Evolutionary conservation across 2,329 filamentous ascomycete species (phyloP).

Genomic region (Phymatotrichopsis omnivora): DNA sequence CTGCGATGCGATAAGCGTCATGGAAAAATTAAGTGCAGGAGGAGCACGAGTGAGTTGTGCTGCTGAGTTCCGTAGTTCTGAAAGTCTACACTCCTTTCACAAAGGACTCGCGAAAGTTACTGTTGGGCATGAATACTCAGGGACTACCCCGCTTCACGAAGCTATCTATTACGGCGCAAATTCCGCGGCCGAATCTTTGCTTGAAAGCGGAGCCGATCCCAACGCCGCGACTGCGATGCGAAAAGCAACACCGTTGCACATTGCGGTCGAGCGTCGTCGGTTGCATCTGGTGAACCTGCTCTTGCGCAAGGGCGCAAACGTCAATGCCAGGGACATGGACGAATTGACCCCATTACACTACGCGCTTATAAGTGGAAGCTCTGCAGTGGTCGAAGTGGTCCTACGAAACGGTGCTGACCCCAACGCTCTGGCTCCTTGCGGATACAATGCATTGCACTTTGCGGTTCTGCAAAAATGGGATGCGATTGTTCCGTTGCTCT

Average conservation of each 20-base stretch:
- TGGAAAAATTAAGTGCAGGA: too few species aligned
- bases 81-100: too few species aligned
- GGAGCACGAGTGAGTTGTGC: too few species aligned
- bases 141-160: slow-evolving; percentile 1
- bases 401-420: slow-evolving; percentile 17
- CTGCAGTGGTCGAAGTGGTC: slow-evolving; percentile 14
- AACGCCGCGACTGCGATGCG: slow-evolving; percentile 30
- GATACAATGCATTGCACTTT: too few species aligned
- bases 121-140: too few species aligned
- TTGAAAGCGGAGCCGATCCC: slow-evolving; percentile 30
- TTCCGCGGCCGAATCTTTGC: too few species aligned
- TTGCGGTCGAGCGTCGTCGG: slow-evolving; percentile 32
- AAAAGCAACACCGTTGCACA: slow-evolving; percentile 33
- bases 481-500: too few species aligned
- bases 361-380: slow-evolving; percentile 17
- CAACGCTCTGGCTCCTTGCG: too few species aligned
- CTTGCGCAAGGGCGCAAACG: slow-evolving; percentile 8
- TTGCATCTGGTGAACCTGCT: slow-evolving; percentile 13
- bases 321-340: slow-evolving; percentile 9
- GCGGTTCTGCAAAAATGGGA: too few species aligned
- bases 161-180: not conserved
- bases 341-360: slow-evolving; percentile 20
- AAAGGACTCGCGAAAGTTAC: too few species aligned
- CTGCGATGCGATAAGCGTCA: too few species aligned
- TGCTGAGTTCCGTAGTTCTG: too few species aligned